Evolutionary conservation across 768 basidiomycete genomes (phyloP), one percentile per base, ranked within the genome.

Genomic region (Daedalea quercina): DNA sequence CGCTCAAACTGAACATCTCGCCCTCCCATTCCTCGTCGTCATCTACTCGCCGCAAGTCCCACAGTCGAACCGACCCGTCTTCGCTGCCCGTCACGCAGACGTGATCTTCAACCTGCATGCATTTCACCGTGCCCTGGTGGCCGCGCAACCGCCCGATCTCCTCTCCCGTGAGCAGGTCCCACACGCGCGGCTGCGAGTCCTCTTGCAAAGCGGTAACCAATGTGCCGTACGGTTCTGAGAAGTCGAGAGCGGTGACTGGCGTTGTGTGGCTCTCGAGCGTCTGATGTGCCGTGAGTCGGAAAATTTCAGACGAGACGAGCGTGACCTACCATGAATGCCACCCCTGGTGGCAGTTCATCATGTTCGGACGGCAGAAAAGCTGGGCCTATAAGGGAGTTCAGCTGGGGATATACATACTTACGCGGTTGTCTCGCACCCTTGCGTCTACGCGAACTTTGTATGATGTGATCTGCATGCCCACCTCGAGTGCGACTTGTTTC

Each of bases 321-420:
- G 33, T 13, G 22, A 15, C 61, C 59, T 69, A 91, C 92, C 94
- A 99, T 98, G 71, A 99, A 99, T 12, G 95, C 96, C 4, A 98
- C 82, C 1, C 92, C 93, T 8, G 85, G 81, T 9, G 96, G 96
- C 26, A 99, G 76, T 50, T 96, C 93, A 60, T 94, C 92, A 60
- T 99, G 96, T 66, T 98, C 96, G 17, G 94, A 96, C 3, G 96
- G 96, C 44, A 99, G 67, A 74, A 99, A 98, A 17, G 90, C 90
- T 0, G 95, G 94, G 1, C 95, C 94, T 86, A 54, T 40, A 23
- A 49, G 37, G 43, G 37, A 52, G 11, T n/a, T 41, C 33, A 31
- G 2, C 3, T 11, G 2, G 28, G 24, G 37, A 34, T 31, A 19
- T 11, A 31, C 26, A 28, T 3, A n/a, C 9, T 12, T 6, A 35